A percentile compares a stretch with the other conserved stretches of the same genome.
Evolutionary conservation across 495 filamentous ascomycete genomes (phyloP).

Genomic region (Podospora anserina): DNA sequence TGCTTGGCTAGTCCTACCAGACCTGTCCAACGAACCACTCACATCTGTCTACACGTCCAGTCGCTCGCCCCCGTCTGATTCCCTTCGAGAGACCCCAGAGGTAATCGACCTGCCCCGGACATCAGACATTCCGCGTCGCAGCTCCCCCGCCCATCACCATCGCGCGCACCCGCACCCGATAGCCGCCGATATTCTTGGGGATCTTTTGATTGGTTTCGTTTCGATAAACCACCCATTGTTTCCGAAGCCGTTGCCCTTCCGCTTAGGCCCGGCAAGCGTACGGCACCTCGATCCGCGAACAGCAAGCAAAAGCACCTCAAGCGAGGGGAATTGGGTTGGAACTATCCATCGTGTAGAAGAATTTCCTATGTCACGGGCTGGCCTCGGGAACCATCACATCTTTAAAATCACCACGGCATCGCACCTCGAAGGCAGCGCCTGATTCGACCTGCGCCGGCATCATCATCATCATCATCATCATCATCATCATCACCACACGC

Average conservation of each 20-base stretch:
- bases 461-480: neutral
- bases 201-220: slow-evolving; percentile 43
- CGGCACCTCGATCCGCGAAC: slow-evolving; percentile 13
- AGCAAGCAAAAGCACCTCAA: slow-evolving; percentile 2
- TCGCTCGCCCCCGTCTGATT: slow-evolving; percentile 10
- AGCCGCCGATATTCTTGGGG: slow-evolving; percentile 31
- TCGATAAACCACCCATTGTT: slow-evolving; percentile 40
- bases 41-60: neutral
- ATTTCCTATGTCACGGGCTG: slow-evolving; percentile 38
- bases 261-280: slow-evolving; percentile 25
- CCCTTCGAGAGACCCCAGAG: slow-evolving; percentile 26
- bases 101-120: slow-evolving; percentile 28
- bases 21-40: neutral
- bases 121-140: slow-evolving; percentile 38
- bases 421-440: slow-evolving; percentile 33
- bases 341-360: slow-evolving; percentile 15
- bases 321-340: slow-evolving; percentile 28
- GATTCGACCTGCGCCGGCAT: slow-evolving; percentile 5
- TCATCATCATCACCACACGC: neutral
- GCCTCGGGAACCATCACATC: slow-evolving; percentile 29
- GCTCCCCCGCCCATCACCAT: slow-evolving; percentile 26
- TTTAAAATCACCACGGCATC: slow-evolving; percentile 16
- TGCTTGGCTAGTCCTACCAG: too few relatives aligned
- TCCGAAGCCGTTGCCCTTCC: slow-evolving; percentile 26
- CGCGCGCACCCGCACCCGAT: slow-evolving; percentile 29